Percentiles rank a stretch among this genome's conserved stretches.
Conservation (phyloP, 176 grass and related monocot species). For the Puya raimondii region DNA sequence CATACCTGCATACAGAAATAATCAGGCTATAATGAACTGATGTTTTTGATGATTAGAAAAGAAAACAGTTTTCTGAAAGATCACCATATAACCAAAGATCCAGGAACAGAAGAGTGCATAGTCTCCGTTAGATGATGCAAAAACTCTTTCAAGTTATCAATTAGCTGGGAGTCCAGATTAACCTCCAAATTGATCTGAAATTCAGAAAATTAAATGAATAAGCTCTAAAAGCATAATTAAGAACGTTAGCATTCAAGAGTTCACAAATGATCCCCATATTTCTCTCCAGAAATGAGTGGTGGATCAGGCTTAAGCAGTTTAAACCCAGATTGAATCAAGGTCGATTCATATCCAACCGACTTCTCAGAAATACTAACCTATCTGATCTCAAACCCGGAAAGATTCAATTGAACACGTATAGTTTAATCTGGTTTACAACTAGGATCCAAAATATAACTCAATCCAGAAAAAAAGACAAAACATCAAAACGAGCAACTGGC, state of each 20-base stretch:
- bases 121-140: constrained; percentile 52
- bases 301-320: too few relatives aligned
- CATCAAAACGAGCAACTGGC: too few relatives aligned
- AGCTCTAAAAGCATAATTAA: constrained; percentile 5
- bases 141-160: constrained; percentile 88
- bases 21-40: neutral
- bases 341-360: too few relatives aligned
- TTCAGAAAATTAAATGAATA: constrained; percentile 20
- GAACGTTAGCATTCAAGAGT: neutral
- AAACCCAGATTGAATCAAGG: too few relatives aligned
- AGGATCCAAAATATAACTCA: too few relatives aligned
- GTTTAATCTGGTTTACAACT: too few relatives aligned
- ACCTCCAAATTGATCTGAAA: constrained; percentile 89
- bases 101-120: constrained; percentile 67
- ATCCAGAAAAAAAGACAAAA: too few relatives aligned
- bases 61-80: constrained; percentile 13
- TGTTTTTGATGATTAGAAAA: constrained; percentile 5
- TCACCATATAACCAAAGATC: constrained; percentile 90
- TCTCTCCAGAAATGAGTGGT: neutral
- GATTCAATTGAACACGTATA: too few relatives aligned
- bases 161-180: constrained; percentile 40
- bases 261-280: neutral
- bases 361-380: too few relatives aligned
- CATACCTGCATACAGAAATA: constrained; percentile 51
- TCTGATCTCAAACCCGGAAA: too few relatives aligned